Evolutionary conservation across 768 basidiomycete species (phyloP).

Genomic region (Suillus placidus): DNA sequence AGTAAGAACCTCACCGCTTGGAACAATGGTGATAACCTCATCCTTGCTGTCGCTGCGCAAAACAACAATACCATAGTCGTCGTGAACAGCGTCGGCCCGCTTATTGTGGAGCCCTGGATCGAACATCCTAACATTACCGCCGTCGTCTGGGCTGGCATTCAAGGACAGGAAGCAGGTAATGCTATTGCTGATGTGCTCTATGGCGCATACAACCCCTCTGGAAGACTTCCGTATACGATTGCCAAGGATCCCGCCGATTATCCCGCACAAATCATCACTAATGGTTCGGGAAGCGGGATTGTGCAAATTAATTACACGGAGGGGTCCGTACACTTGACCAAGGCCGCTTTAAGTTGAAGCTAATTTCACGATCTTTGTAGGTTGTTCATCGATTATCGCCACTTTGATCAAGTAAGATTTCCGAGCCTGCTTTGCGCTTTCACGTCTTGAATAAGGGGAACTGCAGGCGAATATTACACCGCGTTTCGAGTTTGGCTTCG

Average conservation of each 20-base stretch:
- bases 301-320: slow-evolving; percentile 61
- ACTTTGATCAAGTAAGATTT: slow-evolving; percentile 56
- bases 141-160: slow-evolving; percentile 69
- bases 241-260: slow-evolving; percentile 64
- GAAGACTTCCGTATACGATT: slow-evolving; percentile 74
- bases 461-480: slow-evolving; percentile 65
- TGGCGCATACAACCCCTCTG: slow-evolving; percentile 69
- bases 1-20: slow-evolving; percentile 74
- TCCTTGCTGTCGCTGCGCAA: slow-evolving; percentile 65
- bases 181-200: slow-evolving; percentile 70
- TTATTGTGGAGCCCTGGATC: slow-evolving; percentile 68
- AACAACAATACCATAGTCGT: slow-evolving; percentile 31
- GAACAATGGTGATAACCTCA: slow-evolving; percentile 71
- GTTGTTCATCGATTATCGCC: slow-evolving; percentile 66
- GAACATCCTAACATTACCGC: slow-evolving; percentile 75
- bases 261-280: slow-evolving; percentile 49
- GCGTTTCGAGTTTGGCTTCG: slow-evolving; percentile 53
- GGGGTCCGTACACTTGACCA: slow-evolving; percentile 38
- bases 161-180: slow-evolving; percentile 72
- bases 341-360: background rate
- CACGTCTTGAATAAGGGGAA: slow-evolving; percentile 8
- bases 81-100: slow-evolving; percentile 54
- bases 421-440: background rate
- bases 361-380: slow-evolving; percentile 23
- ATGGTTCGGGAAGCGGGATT: slow-evolving; percentile 39